phyloP scores from a whole-genome alignment of 176 grass and related monocot genomes.

The Cenchrus fungigraminus region DNA sequence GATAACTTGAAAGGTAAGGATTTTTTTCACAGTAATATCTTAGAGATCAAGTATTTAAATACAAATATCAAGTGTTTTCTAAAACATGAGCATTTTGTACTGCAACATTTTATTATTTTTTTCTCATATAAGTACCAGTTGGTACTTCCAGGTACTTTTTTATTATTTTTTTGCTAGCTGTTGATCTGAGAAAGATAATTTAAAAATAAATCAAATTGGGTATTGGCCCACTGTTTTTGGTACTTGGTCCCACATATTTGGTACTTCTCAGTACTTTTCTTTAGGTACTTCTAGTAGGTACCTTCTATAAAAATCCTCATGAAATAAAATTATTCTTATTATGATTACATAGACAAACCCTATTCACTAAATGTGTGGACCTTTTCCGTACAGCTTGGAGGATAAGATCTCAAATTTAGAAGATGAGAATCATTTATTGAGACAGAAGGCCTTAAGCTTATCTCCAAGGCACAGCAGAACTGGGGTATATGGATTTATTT shows the following conservation, averaged over 20 bases:
- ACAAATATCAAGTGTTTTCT: background rate
- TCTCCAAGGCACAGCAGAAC: conserved; percentile 68
- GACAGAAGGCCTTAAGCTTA: conserved; percentile 78
- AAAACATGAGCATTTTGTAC: background rate
- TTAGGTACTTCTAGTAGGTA: too few species aligned
- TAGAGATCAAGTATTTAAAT: conserved; percentile 8
- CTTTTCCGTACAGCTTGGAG: conserved; percentile 65
- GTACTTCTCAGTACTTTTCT: too few species aligned
- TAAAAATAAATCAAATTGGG: too few species aligned
- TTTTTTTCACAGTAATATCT: conserved; percentile 3
- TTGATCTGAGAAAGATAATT: too few species aligned
- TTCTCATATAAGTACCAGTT: background rate
- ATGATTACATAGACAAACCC: conserved; percentile 1
- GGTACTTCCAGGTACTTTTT: too few species aligned
- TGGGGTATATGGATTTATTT: conserved; percentile 49
- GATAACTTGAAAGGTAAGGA: conserved; percentile 70
- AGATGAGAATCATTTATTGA: conserved; percentile 90
- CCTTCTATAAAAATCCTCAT: background rate
- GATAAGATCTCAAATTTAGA: conserved; percentile 81
- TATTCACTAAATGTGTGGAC: conserved; percentile 16
- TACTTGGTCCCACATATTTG: too few species aligned
- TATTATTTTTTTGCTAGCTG: too few species aligned
- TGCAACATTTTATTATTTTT: background rate
- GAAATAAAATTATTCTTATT: background rate
- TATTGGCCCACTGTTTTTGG: too few species aligned